phyloP scores from a whole-genome alignment of 139 green algal genomes.

The Trebouxia sp. region DNA sequence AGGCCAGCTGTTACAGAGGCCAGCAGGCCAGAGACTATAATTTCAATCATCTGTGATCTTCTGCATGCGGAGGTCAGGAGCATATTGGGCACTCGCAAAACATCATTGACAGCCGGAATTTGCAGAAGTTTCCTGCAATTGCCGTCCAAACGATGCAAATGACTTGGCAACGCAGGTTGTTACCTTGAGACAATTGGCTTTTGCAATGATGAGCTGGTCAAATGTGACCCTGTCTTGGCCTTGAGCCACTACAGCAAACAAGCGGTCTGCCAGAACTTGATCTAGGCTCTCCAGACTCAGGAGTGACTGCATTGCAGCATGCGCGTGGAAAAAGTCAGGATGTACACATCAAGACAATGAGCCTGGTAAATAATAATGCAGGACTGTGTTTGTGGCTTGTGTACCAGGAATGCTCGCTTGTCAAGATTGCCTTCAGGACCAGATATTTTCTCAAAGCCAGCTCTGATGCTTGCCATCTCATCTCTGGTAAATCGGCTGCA shows the following conservation, averaged over 20 bases:
- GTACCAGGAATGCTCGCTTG: slow-evolving; percentile 12
- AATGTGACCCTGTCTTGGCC: slow-evolving; percentile 7
- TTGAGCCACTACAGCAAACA: slow-evolving; percentile 7
- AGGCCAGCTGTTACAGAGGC: no score
- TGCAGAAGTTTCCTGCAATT: no score
- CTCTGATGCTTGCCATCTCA: neutral
- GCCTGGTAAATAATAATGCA: neutral
- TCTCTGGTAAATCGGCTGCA: slow-evolving; percentile 11
- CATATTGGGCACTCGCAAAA: no score
- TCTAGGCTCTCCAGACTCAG: neutral
- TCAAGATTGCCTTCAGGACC: neutral
- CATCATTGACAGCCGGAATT: no score
- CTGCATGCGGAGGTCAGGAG: no score
- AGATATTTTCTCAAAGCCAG: neutral
- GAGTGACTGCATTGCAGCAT: neutral
- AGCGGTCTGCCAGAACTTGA: neutral
- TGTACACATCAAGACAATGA: no score
- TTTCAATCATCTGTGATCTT: no score
- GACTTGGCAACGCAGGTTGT: no score
- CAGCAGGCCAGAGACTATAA: no score
- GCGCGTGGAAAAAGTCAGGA: no score
- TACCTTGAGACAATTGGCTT: slow-evolving; percentile 6
- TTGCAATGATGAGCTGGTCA: slow-evolving; percentile 18
- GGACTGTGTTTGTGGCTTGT: no score
- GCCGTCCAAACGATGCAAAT: no score